Evolutionary conservation across 2,329 filamentous ascomycete species (phyloP), one percentile per base, ranked within the genome.

Genomic region (Diaporthe caulivora): DNA sequence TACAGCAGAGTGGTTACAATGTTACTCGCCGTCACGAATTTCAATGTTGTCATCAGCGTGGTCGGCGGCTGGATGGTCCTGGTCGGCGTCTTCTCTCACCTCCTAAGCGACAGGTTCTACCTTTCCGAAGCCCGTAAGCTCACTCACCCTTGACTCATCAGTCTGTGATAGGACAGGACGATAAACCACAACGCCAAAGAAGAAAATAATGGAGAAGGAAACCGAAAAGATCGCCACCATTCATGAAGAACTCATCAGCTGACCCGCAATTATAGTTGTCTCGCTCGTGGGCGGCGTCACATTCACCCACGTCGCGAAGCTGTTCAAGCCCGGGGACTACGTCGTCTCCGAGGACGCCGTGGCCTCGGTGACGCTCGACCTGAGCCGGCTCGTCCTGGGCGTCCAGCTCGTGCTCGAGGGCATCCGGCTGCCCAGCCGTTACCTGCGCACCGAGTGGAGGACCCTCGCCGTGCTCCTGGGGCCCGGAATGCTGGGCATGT

Each of bases 371-470:
- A 98, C 94, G 0, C 86, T 97, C 76, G 93, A 94, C 82, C 98
- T 98, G 83, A 92, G 93, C 0, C 91, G 95, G 1, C 89, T 98
- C 0, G 95, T 98, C 0, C 90, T 98, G 0, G 95, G 95, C 3
- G 93, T 98, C 0, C 95, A 98, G 83, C 89, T 98, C 17, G 94
- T 98, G 10, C 87, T 98, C 10, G 95, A 95, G 0, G 95, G 95
- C 10, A 91, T 98, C 0, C 95, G 98, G 81, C 87, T 98, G 11
- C 95, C 95, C 1, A 94, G 92, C 80, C 92, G 93, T 74, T 98
- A 98, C 78, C 86, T 98, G 29, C 85, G 89, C 80, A 91, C 86
- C 76, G 92, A 98, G 90, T 95, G 94, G 93, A 93, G 90, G 79
- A 89, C 93, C 13, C 84, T 98, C 29, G 83, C 89, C 1, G 83